Evolutionary conservation across 106 monocot species (phyloP).

Genomic region (Ottelia alismoides): DNA sequence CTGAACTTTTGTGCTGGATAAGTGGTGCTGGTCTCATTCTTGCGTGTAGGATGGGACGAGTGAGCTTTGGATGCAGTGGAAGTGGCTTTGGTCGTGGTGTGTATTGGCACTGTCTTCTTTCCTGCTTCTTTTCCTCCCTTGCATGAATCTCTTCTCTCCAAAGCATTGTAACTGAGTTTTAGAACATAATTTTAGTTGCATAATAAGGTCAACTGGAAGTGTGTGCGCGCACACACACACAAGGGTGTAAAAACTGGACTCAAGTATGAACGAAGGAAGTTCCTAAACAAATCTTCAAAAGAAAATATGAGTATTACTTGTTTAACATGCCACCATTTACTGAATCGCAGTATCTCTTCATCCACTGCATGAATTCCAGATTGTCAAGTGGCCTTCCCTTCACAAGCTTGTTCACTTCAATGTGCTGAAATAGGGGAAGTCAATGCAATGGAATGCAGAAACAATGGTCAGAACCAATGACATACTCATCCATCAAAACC

Average conservation of each 20-base stretch:
- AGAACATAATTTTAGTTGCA: too few relatives aligned
- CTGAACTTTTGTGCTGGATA: conserved; percentile 21
- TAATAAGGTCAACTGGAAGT: too few relatives aligned
- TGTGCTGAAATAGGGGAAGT: conserved; percentile 13
- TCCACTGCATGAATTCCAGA: conserved; percentile 31
- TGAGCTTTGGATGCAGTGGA: conserved; percentile 31
- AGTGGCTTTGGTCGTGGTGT: conserved; percentile 45
- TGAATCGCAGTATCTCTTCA: conserved; percentile 27
- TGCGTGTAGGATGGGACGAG: conserved; percentile 24
- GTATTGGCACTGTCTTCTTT: conserved; percentile 33
- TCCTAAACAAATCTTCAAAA: too few relatives aligned
- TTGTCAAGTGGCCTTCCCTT: conserved; percentile 29
- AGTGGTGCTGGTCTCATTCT: conserved; percentile 25
- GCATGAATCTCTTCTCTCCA: conserved; percentile 75
- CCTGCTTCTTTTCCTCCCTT: conserved; percentile 76
- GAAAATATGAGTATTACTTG: conserved; percentile 16
- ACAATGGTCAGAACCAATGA: too few relatives aligned
- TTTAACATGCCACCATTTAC: conserved; percentile 10
- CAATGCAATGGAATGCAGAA: too few relatives aligned
- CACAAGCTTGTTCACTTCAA: conserved; percentile 29
- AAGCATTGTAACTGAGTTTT: conserved; percentile 64
- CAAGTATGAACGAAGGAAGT: conserved; percentile 1
- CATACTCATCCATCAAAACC: too few relatives aligned
- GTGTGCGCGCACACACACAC: too few relatives aligned
- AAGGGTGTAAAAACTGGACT: neutral